A percentile compares a stretch with the other conserved stretches of the same genome.
Evolutionary conservation across 371 early-diverging fungal species (phyloP).

Genomic region (Lichtheimia hyalospora): DNA sequence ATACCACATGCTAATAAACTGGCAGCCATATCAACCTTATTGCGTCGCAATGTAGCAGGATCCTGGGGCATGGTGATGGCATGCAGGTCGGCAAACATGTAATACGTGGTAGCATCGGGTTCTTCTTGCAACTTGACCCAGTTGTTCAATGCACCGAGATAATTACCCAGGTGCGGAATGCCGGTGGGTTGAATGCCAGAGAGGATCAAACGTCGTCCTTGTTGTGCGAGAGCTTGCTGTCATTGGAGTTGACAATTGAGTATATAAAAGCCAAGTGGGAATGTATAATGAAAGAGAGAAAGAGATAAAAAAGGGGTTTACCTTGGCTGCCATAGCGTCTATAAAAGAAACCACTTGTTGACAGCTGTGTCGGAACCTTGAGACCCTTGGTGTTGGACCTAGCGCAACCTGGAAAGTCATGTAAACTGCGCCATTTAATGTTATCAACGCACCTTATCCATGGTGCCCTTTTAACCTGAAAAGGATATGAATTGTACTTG

Average conservation of each 20-base stretch:
- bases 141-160: constrained; percentile 86
- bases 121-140: constrained; percentile 80
- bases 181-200: constrained; percentile 96
- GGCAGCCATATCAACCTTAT: constrained; percentile 70
- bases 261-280: not conserved
- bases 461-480: no score
- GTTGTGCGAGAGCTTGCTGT: not conserved
- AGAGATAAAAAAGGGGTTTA: not conserved
- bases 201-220: constrained; percentile 36
- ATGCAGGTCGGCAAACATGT: constrained; percentile 89
- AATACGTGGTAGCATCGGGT: constrained; percentile 52
- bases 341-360: no score
- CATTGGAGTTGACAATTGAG: not conserved
- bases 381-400: no score
- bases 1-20: constrained; percentile 87
- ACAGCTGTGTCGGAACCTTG: no score
- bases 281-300: not conserved
- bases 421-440: no score
- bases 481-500: no score
- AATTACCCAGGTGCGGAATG: constrained; percentile 93
- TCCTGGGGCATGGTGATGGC: constrained; percentile 86
- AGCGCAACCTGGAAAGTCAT: no score
- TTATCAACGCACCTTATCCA: no score
- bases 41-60: constrained; percentile 61
- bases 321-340: not conserved